Base-by-base conservation (phyloP, 441 rosid species). In the Corymbia calophylla region DNA sequence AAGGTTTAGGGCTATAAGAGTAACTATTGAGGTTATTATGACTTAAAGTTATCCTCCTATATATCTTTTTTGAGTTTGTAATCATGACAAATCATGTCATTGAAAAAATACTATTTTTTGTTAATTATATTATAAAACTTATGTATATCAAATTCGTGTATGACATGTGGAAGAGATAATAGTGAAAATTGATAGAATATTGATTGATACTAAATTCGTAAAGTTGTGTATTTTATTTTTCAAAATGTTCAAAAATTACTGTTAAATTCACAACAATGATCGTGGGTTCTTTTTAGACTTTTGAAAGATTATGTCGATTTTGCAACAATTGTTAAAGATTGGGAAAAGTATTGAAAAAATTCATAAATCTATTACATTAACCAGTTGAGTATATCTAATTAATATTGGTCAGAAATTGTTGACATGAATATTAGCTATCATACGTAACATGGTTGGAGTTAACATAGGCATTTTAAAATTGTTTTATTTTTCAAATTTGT, bases 361-460 rank as follows among this genome's bases (percentile, higher is more conserved):
- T 58, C 13, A 21, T 56, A 56, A 58, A 58, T 58, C 6, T 58
- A 58, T 9, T 58, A 6, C 1, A 23, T 58, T 39, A 39, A 39
- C 44, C 6, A 39, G 5, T 58, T 58, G 29, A 58, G 29, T 58
- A 23, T 5, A 58, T 58, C 7, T 58, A 9, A 2, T 13, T 6
- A 58, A 58, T 58, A 10, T 58, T 4, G 25, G 6, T 4, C 25
- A 4, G 29, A 58, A 56, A 58, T 58, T 58, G n/a, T 58, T 25
- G 64, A 58, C 25, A 10, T 58, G 14, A 23, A 8, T 58, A 4
- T 0, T 0, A 2, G 14, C 14, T 0, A 0, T 1, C 0, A 3
- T 58, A 58, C 10, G 14, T 1, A 3, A 1, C n/a, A 58, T 0
- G 6, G 17, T 58, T 58, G 23, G n/a, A 0, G 25, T 0, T 4